Conservation (phyloP, 1,139 yeast species). For the Wickerhamiella infanticola region DNA sequence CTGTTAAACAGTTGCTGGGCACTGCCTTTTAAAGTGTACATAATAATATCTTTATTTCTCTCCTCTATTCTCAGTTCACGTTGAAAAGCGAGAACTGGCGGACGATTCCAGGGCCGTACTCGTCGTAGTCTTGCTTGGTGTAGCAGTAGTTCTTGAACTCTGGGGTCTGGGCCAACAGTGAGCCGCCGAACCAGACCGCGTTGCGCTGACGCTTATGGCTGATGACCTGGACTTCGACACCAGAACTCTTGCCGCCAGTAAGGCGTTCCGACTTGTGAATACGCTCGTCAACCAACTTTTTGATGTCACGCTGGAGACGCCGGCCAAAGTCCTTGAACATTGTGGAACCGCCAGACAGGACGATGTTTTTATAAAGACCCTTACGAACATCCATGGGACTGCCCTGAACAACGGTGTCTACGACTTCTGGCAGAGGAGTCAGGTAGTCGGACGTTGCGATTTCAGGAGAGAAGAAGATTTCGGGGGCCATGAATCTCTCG, state of each 20-base stretch:
- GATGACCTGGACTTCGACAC: constrained; percentile 93
- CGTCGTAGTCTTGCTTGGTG: constrained; percentile 94
- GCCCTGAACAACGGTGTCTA: constrained; percentile 86
- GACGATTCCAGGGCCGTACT: constrained; percentile 92
- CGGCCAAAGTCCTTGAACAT: constrained; percentile 98
- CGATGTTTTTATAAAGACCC: constrained; percentile 89
- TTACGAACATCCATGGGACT: constrained; percentile 97
- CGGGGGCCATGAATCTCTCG: constrained; percentile 95
- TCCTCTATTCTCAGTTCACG: constrained; percentile 40
- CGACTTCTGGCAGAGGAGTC: constrained; percentile 89
- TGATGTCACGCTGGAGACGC: constrained; percentile 89
- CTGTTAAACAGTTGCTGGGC: constrained; percentile 10
- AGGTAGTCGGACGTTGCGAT: constrained; percentile 88
- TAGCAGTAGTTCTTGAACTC: constrained; percentile 94
- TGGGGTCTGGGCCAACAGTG: constrained; percentile 88
- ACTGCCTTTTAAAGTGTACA: neutral
- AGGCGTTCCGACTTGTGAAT: constrained; percentile 64
- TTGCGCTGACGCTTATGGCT: constrained; percentile 94
- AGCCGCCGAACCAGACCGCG: constrained; percentile 99
- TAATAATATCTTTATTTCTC: too few relatives aligned
- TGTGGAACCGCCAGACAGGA: constrained; percentile 90
- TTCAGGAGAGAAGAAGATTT: constrained; percentile 95
- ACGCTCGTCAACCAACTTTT: constrained; percentile 74
- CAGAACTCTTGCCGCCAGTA: constrained; percentile 60
- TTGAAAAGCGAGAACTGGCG: constrained; percentile 90